Conservation (phyloP, 805 yeast genomes). For the Yueomyces sp. region DNA sequence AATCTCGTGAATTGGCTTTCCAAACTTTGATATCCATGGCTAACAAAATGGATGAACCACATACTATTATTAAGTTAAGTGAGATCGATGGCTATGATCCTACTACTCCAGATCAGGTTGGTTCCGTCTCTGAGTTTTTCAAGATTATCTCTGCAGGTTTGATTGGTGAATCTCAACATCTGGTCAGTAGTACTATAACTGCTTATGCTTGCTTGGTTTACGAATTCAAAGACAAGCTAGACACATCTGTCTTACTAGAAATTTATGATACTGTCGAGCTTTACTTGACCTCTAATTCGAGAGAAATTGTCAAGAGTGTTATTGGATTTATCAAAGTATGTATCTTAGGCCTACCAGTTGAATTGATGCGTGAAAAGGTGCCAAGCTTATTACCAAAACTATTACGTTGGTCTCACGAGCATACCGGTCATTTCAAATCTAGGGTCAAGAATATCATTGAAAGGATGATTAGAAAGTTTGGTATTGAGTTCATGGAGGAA, state of each 20-base stretch:
- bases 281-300: conserved; percentile 77
- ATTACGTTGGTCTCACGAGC: conserved; percentile 90
- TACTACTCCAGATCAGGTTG: conserved; percentile 45
- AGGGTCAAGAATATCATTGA: conserved; percentile 90
- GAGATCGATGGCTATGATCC: conserved; percentile 55
- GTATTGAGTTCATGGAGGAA: conserved; percentile 69
- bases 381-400: conserved; percentile 54
- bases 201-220: conserved; percentile 77
- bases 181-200: conserved; percentile 93
- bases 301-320: conserved; percentile 89
- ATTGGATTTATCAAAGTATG: conserved; percentile 91
- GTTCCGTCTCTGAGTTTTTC: conserved; percentile 69
- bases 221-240: conserved; percentile 64
- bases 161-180: conserved; percentile 86
- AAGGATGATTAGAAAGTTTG: conserved; percentile 79
- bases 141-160: conserved; percentile 94
- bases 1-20: conserved; percentile 73
- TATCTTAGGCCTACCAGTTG: conserved; percentile 69
- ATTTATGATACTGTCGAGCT: conserved; percentile 76
- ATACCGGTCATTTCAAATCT: conserved; percentile 86
- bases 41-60: conserved; percentile 49
- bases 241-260: conserved; percentile 50
- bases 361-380: conserved; percentile 53
- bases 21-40: conserved; percentile 71
- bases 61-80: conserved; percentile 54